Evolutionary conservation across 2,329 filamentous ascomycete species (phyloP).

Genomic region (Penicillium corylophilum): DNA sequence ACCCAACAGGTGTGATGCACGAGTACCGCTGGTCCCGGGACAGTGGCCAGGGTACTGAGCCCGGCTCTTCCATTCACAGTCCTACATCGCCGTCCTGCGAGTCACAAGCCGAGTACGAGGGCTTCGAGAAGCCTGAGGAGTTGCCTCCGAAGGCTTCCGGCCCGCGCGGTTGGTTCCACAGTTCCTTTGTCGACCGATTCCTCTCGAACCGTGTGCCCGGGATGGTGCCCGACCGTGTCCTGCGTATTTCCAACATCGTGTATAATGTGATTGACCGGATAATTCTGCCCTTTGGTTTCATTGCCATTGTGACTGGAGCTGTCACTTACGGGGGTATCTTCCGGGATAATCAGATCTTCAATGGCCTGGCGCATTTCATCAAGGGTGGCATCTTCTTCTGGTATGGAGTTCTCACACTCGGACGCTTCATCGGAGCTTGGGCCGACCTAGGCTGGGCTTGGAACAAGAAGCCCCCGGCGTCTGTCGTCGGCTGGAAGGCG

Average conservation of each 20-base stretch:
- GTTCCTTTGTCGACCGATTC: conserved; percentile 50
- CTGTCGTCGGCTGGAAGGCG: conserved; percentile 60
- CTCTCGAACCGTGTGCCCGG: conserved; percentile 56
- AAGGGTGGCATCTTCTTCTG: conserved; percentile 96
- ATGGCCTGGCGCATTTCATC: conserved; percentile 86
- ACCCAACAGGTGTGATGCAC: conserved; percentile 36
- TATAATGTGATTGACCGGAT: conserved; percentile 73
- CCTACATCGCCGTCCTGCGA: conserved; percentile 62
- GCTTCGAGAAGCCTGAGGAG: conserved; percentile 48
- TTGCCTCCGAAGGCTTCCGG: conserved; percentile 40
- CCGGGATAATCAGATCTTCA: conserved; percentile 69
- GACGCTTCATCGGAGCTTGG: conserved; percentile 87
- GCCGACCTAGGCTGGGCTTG: conserved; percentile 91
- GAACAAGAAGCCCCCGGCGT: conserved; percentile 71
- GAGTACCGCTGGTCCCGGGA: conserved; percentile 65
- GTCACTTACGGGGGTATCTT: conserved; percentile 81
- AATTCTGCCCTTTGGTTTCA: conserved; percentile 75
- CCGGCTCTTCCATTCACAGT: conserved; percentile 65
- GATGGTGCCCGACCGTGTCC: conserved; percentile 56
- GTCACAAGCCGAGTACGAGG: conserved; percentile 49
- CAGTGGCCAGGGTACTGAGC: conserved; percentile 73
- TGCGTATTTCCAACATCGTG: conserved; percentile 57
- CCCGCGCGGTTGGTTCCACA: conserved; percentile 45
- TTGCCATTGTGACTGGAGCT: conserved; percentile 69
- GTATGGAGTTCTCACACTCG: conserved; percentile 82